Percentiles rank a stretch among this genome's conserved stretches.
phyloP scores from a whole-genome alignment of 495 filamentous ascomycete species.

The Trichoderma reesei region DNA sequence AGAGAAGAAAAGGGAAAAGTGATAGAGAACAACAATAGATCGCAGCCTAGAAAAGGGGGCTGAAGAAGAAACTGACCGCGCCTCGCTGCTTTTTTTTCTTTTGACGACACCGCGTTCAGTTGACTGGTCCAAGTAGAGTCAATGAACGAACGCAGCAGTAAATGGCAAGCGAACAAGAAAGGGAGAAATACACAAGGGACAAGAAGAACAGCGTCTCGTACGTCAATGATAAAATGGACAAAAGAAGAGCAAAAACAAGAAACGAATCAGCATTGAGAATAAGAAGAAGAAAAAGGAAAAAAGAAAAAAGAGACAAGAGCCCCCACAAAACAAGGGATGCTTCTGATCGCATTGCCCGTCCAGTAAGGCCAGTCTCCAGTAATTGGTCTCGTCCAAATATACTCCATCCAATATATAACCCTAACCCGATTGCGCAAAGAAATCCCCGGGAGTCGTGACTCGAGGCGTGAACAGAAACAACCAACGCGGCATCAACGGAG shows the following conservation, averaged over 20 bases:
- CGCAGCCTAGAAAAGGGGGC: not conserved
- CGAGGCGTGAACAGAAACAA: not conserved
- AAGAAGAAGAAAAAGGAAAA: conserved; percentile 20
- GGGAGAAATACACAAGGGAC: conserved; percentile 11
- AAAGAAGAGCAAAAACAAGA: conserved; percentile 25
- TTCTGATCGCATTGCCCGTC: not conserved
- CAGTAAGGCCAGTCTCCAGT: not conserved
- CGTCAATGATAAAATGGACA: conserved; percentile 11
- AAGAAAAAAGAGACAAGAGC: conserved; percentile 7
- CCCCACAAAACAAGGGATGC: not conserved
- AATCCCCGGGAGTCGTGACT: not conserved
- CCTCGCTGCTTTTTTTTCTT: conserved; percentile 1
- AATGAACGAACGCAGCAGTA: not conserved
- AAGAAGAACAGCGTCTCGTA: conserved; percentile 15
- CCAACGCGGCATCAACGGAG: not conserved
- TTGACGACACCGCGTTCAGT: not conserved
- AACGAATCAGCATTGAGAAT: conserved; percentile 17
- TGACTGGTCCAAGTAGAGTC: not conserved
- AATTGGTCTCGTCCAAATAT: conserved; percentile 3
- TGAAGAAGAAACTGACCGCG: not conserved
- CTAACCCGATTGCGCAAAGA: conserved; percentile 9
- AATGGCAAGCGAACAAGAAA: not conserved
- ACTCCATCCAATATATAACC: conserved; percentile 11
- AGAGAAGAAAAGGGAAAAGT: conserved; percentile 16
- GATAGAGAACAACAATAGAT: conserved; percentile 14